Base-by-base conservation (phyloP, 139 green algal species). In the Trebouxia sp. region DNA sequence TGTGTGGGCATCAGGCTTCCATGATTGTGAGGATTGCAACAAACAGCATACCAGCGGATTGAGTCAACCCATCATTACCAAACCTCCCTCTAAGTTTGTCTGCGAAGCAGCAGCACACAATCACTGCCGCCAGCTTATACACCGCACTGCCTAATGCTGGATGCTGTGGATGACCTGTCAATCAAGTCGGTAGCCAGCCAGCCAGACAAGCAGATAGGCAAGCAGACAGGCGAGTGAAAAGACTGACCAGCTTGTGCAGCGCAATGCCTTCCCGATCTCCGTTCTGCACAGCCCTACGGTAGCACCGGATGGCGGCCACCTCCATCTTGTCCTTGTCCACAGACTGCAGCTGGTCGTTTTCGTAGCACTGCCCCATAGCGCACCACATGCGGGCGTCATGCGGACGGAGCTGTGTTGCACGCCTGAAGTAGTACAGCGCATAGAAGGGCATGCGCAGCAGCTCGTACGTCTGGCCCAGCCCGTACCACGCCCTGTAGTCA, bases 401-500 rank as follows among this genome's bases (percentile, higher is more conserved):
- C 1, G 92, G 93, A 17, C 93, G 81, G 83, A 98, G 88, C 84
- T 92, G 80, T 14, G 80, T 81, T 32, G 80, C 72, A 11, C 74
- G 42, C 2, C 76, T 78, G 83, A 92, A 98, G 87, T 98, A 98
- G 85, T 97, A 92, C 58, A 98, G 81, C 17, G 94, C 94, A 47
- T 97, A 95, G 62, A 92, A 92, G 2, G 92, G 94, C 93, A 97
- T 96, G 77, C 88, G 82, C 47, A 99, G 90, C 80, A 99, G 92
- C 91, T 99, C 97, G 83, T 99, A 98, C 28, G 95, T 97, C 85
- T 99, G 97, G 7, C 97, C 96, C 69, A 98, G 90, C 17, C 96
- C 96, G 87, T 98, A 99, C 96, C 97, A 99, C 22, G 96, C 96
- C 0, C 96, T 84, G 87, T 98, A 99, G 86, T 99, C 96, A 1